Conservation (phyloP, 768 basidiomycete genomes). For the Termitomyces sp. region DNA sequence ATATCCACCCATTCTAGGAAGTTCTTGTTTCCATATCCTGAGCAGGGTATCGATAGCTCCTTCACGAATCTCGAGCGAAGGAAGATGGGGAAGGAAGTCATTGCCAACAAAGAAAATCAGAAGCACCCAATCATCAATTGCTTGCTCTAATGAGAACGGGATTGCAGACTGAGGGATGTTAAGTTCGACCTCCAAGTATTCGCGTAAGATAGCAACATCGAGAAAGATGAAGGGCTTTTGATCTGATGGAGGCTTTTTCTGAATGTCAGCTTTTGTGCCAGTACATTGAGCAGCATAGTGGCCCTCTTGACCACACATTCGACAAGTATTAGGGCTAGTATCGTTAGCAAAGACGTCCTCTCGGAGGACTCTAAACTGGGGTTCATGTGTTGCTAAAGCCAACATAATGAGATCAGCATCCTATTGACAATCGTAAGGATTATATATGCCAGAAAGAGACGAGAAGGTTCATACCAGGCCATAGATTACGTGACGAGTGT, state of each 20-base stretch:
- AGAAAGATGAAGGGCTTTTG: constrained; percentile 99
- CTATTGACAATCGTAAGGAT: constrained; percentile 34
- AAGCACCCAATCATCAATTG: constrained; percentile 99
- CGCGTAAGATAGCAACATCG: constrained; percentile 91
- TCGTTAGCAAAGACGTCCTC: constrained; percentile 95
- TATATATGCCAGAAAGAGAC: neutral
- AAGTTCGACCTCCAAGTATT: constrained; percentile 97
- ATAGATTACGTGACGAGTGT: constrained; percentile 96
- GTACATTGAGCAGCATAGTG: constrained; percentile 96
- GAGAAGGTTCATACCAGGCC: constrained; percentile 66
- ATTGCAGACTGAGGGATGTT: constrained; percentile 75
- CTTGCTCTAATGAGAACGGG: constrained; percentile 91
- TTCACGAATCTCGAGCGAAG: constrained; percentile 97
- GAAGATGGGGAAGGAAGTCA: constrained; percentile 97
- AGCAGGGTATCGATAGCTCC: constrained; percentile 97
- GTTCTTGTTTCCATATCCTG: constrained; percentile 91
- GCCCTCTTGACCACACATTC: constrained; percentile 91
- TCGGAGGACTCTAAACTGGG: constrained; percentile 94
- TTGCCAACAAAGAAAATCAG: constrained; percentile 99
- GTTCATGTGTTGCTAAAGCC: constrained; percentile 95
- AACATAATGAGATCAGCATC: constrained; percentile 99
- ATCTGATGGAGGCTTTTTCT: constrained; percentile 65
- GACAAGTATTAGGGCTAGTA: constrained; percentile 75
- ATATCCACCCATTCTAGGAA: constrained; percentile 97
- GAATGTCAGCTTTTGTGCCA: constrained; percentile 65